Evolutionary conservation across 2,329 filamentous ascomycete species (phyloP), one percentile per base, ranked within the genome.

Genomic region (Neonectria faginata): DNA sequence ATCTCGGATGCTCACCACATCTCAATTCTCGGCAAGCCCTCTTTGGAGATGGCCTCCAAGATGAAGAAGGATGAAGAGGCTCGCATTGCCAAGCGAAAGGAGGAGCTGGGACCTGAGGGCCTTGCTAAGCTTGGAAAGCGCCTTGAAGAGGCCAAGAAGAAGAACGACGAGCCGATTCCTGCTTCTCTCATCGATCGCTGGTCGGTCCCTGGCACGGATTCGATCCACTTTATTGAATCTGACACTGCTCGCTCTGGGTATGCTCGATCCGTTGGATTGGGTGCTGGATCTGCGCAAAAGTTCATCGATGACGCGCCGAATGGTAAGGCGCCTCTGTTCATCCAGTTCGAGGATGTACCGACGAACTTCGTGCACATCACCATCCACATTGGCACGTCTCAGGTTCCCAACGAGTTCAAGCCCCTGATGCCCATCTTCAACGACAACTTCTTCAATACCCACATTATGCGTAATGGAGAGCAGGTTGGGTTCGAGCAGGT

Each of bases 261-360:
- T 64, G 96, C 94, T 14, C 87, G 89, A 71, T 85, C 88, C 67
- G 81, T 94, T 53, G 94, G 94, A 0, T 80, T 85, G 25, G 83
- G 86, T 0, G 80, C 89, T 31, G 95, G 93, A 69, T 78, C 85
- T 4, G 88, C 93, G 5, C 96, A 99, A 78, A 85, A 88, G 65
- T 79, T 90, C 53, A 88, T 99, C 53, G 92, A 98, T 75, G 82
- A 85, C 14, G 88, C 93, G 44, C 84, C 86, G 41, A 69, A 81
- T 18, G 83, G 82, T 7, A 79, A 90, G 39, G 77, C 90, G n/a
- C 91, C 93, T 0, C 82, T 98, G 2, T 99, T 97, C 79, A 85
- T 99, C n/a, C 95, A 99, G 79, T 99, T 97, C 70, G 96, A 99
- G 79, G 91, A 97, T 74, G 94, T 98, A 14, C 91, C 91, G 2